Evolutionary conservation across 306 rosid genomes (phyloP), one percentile per base, ranked within the genome.

Genomic region (Fagus sylvatica): DNA sequence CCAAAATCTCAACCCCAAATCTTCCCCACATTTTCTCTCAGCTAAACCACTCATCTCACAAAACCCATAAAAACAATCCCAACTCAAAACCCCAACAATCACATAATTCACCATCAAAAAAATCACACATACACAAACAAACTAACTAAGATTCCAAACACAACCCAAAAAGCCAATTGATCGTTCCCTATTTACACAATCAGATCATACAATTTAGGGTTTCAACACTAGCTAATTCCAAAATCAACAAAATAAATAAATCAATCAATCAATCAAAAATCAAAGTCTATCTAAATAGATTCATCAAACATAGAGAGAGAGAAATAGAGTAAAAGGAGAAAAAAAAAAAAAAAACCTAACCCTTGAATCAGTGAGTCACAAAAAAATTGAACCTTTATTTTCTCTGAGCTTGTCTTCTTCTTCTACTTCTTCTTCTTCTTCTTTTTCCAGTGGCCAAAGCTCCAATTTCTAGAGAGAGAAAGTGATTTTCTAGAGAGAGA

Each of bases 311-410:
- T 22, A 22, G 28, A 22, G 28, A 22, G 28, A 68, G 19, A 39
- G 5, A 40, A 53, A 17, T 0, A 43, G 46, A 83, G 76, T 46
- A 60, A 16, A 64, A 76, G 28, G 28, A 22, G 28, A 46, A 68
- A 6, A 41, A 54, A 55, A 53, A 64, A 69, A 80, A 80, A 10
- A 46, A 46, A 78, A 77, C 79, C 51, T 84, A 30, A 80, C 84
- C 97, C 92, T 86, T 82, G 78, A 79, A 91, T 90, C 87, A 78
- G 88, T 73, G 84, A 85, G 83, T 85, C 49, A 84, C 80, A 83
- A 22, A 22, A 22, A 22, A 22, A 67, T 74, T 41, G 74, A 53
- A 86, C 90, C 75, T 72, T 74, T 0, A 8, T 46, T 46, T 46
- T 46, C 3, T 73, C 39, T 64, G 72, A 56, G 79, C 49, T 75